Conservation (phyloP, 2,329 filamentous ascomycete species). For the Rutstroemia sp. region DNA sequence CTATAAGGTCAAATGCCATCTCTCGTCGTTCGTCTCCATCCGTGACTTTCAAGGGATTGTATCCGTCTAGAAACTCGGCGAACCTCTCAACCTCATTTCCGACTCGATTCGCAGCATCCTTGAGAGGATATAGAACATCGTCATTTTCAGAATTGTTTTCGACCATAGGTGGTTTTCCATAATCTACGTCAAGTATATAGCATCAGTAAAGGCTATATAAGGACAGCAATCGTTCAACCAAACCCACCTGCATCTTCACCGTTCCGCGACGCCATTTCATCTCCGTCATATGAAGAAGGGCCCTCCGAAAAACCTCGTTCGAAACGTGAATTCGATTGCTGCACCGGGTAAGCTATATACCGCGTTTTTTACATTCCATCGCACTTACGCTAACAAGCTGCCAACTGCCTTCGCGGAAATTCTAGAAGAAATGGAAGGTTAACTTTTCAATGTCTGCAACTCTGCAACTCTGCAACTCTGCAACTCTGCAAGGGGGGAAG, state of each 20-base stretch:
- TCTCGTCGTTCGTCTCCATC: conserved; percentile 48
- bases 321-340: conserved; percentile 21
- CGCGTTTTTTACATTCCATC: not conserved
- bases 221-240: conserved; percentile 2
- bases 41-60: conserved; percentile 46
- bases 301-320: conserved; percentile 28
- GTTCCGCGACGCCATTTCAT: conserved; percentile 29
- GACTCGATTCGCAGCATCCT: conserved; percentile 58
- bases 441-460: conserved; percentile 10
- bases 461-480: not conserved
- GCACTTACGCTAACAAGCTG: conserved; percentile 25
- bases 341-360: not conserved
- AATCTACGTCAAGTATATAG: conserved; percentile 6
- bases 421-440: conserved; percentile 17
- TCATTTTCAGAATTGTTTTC: conserved; percentile 35
- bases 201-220: not conserved
- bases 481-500: not conserved
- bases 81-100: conserved; percentile 83
- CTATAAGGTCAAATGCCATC: conserved; percentile 61
- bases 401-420: conserved; percentile 27
- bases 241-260: conserved; percentile 25
- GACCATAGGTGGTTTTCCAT: conserved; percentile 19
- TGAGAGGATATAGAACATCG: conserved; percentile 49
- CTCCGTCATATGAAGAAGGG: conserved; percentile 29
- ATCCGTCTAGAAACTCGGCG: conserved; percentile 73